Conservation (phyloP, 345 rosid genomes). For the Eucalyptus sideroxylon region DNA sequence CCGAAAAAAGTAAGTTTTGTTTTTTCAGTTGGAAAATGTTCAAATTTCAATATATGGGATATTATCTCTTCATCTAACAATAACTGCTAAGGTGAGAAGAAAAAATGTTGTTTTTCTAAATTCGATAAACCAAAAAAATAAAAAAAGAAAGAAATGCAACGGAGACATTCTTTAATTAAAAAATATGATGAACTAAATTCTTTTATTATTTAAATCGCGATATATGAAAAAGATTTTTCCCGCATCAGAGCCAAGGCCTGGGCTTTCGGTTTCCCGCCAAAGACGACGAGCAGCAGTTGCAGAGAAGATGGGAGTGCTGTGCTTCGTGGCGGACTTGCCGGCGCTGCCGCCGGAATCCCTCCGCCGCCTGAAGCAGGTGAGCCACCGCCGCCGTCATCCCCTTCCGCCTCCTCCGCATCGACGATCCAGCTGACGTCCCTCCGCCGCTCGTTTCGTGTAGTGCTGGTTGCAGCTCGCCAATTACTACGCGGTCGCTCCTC, state of each 20-base stretch:
- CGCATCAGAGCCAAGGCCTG: not conserved
- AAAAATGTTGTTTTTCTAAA: not conserved
- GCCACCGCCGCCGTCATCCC: not conserved
- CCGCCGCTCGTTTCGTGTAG: conserved; percentile 7
- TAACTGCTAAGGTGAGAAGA: not conserved
- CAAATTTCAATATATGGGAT: not conserved
- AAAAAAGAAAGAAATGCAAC: too few species aligned
- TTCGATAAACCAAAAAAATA: not conserved
- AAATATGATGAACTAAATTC: not conserved
- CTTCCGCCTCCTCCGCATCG: not conserved
- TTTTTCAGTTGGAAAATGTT: not conserved
- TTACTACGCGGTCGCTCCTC: conserved; percentile 26
- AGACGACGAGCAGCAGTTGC: not conserved
- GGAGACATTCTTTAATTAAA: not conserved
- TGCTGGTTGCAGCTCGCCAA: conserved; percentile 64
- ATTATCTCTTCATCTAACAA: not conserved
- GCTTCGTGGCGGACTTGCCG: conserved; percentile 67
- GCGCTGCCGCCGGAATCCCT: conserved; percentile 48
- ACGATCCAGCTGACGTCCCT: not conserved
- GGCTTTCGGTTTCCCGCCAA: not conserved
- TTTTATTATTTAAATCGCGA: not conserved
- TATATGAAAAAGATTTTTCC: not conserved
- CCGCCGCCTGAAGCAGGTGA: conserved; percentile 60
- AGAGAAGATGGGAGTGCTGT: conserved; percentile 38
- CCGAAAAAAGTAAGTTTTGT: not conserved